phyloP scores from a whole-genome alignment of 306 rosid species.

The Clitoria ternatea region DNA sequence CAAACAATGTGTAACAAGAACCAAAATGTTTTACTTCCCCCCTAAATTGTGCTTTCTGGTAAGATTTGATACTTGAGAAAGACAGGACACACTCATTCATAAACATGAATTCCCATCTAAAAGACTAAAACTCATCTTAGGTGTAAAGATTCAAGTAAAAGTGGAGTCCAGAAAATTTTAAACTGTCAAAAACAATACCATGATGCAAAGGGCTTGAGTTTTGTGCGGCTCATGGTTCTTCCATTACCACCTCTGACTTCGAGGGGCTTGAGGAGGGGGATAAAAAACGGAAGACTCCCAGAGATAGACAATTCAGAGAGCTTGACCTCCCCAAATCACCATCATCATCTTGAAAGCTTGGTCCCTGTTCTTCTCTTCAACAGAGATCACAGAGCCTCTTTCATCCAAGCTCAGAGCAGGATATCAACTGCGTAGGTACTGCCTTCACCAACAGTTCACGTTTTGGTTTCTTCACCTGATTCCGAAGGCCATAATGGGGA shows the following conservation, averaged over 20 bases:
- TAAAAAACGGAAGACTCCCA: not conserved
- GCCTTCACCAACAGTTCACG: not conserved
- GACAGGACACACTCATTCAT: not conserved
- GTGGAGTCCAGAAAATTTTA: not conserved
- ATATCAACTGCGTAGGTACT: not conserved
- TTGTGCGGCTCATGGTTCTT: not conserved
- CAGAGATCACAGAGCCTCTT: not conserved
- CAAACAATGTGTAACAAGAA: not conserved
- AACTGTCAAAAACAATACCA: not conserved
- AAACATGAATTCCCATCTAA: not conserved
- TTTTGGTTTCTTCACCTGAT: not conserved
- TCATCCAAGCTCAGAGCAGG: not conserved
- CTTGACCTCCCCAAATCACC: not conserved
- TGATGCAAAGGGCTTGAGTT: not conserved
- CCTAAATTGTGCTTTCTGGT: not conserved
- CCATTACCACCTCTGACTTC: not conserved
- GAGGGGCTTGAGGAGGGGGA: no score
- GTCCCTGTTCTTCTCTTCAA: not conserved
- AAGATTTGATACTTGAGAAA: not conserved
- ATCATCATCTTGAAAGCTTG: not conserved
- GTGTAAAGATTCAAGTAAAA: not conserved
- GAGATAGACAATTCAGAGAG: not conserved
- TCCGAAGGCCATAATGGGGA: not conserved
- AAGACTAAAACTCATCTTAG: not conserved
- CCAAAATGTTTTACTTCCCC: not conserved